phyloP scores from a whole-genome alignment of 2,329 filamentous ascomycete genomes.

The Pseudogymnoascus sp. region DNA sequence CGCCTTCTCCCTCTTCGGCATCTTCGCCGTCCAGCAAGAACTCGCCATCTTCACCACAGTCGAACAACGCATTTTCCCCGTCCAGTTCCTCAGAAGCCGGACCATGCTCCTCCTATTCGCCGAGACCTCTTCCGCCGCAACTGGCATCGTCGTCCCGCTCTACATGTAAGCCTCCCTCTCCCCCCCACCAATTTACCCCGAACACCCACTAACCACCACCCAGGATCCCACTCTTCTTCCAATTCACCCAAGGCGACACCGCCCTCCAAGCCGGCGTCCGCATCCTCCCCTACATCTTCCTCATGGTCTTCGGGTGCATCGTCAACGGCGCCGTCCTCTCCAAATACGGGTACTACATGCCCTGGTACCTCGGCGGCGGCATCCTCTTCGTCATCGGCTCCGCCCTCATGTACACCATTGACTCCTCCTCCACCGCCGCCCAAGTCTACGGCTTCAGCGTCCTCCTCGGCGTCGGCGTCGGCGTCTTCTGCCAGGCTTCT shows the following conservation, averaged over 20 bases:
- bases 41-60: conserved; percentile 23
- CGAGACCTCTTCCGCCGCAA: conserved; percentile 26
- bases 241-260: conserved; percentile 40
- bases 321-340: conserved; percentile 29
- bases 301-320: conserved; percentile 30
- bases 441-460: conserved; percentile 24
- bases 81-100: conserved; percentile 30
- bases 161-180: neutral
- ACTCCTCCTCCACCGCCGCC: conserved; percentile 12
- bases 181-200: conserved; percentile 14
- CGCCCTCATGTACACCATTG: conserved; percentile 23
- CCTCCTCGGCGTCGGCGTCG: conserved; percentile 28
- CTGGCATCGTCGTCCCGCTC: conserved; percentile 19
- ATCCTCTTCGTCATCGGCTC: conserved; percentile 30
- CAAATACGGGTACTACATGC: conserved; percentile 32
- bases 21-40: conserved; percentile 22
- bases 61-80: conserved; percentile 23
- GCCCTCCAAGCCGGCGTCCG: conserved; percentile 37
- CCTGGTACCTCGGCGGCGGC: conserved; percentile 32
- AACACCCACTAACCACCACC: conserved; percentile 37
- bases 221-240: conserved; percentile 43
- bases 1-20: conserved; percentile 32
- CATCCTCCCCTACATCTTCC: conserved; percentile 31
- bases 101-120: conserved; percentile 31
- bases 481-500: conserved; percentile 29